Evolutionary conservation across 345 rosid genomes (phyloP).

Genomic region (Salix exigua): DNA sequence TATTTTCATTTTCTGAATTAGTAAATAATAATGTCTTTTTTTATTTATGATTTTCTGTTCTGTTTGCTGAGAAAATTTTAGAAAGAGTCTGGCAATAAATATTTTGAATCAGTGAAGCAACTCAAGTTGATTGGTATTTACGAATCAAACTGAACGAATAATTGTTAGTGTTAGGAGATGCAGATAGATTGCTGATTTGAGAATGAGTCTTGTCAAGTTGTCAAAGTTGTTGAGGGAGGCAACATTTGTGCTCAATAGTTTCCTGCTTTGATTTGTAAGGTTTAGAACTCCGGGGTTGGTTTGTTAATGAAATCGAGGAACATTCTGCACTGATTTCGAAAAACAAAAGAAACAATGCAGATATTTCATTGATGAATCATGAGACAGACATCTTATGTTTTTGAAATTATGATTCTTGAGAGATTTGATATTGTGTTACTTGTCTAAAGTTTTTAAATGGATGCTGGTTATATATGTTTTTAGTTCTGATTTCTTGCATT

Average conservation of each 20-base stretch:
- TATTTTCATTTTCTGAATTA: background rate
- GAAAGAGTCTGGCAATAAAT: background rate
- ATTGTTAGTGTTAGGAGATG: background rate
- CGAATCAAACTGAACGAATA: background rate
- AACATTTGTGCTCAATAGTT: background rate
- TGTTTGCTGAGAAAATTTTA: background rate
- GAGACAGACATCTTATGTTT: background rate
- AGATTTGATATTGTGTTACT: background rate
- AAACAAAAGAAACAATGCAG: background rate
- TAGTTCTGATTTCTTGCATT: background rate
- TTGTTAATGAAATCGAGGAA: background rate
- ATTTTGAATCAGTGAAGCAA: background rate
- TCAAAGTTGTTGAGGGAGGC: background rate
- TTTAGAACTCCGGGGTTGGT: background rate
- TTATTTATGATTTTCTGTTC: background rate
- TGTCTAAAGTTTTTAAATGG: background rate
- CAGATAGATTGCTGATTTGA: background rate
- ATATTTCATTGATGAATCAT: background rate
- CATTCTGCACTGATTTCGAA: background rate
- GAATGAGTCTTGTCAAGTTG: background rate
- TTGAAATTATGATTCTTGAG: background rate
- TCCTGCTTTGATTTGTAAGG: background rate
- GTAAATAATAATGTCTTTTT: background rate
- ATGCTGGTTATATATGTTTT: background rate
- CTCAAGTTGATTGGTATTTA: background rate